phyloP scores from a whole-genome alignment of 1,284 basidiomycete genomes.

The Coriolopsis trogii region DNA sequence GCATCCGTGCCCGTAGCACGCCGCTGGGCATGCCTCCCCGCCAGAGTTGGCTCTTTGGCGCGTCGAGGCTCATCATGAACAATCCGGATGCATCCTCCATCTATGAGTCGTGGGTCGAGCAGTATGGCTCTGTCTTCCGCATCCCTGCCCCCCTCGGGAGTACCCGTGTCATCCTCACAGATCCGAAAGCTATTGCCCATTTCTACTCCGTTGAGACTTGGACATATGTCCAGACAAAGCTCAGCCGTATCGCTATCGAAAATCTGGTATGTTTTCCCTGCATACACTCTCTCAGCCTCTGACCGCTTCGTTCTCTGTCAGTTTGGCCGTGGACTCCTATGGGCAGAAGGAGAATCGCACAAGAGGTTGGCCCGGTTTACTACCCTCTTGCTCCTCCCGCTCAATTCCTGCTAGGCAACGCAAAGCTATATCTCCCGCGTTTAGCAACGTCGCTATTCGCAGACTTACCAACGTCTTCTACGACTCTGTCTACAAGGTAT shows the following conservation, averaged over 20 bases:
- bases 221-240: conserved; percentile 43
- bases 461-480: conserved; percentile 40
- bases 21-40: conserved; percentile 36
- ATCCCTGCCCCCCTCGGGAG: conserved; percentile 45
- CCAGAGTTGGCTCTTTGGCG: conserved; percentile 33
- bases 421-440: conserved; percentile 43
- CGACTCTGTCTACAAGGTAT: conserved; percentile 54
- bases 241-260: conserved; percentile 41
- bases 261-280: conserved; percentile 40
- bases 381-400: background rate
- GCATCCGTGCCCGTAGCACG: conserved; percentile 26
- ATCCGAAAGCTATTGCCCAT: conserved; percentile 57
- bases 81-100: conserved; percentile 19
- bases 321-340: conserved; percentile 53
- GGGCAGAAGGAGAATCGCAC: conserved; percentile 56
- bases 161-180: conserved; percentile 47
- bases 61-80: conserved; percentile 14
- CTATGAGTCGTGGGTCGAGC: conserved; percentile 40
- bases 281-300: background rate
- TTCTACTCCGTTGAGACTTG: conserved; percentile 53
- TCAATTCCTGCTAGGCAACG: conserved; percentile 38
- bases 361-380: conserved; percentile 28
- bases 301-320: conserved; percentile 21
- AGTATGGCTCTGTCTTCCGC: conserved; percentile 52
- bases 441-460: conserved; percentile 44